Base-by-base conservation (phyloP, 2,329 filamentous ascomycete species). In the Cryphonectria naterciae region DNA sequence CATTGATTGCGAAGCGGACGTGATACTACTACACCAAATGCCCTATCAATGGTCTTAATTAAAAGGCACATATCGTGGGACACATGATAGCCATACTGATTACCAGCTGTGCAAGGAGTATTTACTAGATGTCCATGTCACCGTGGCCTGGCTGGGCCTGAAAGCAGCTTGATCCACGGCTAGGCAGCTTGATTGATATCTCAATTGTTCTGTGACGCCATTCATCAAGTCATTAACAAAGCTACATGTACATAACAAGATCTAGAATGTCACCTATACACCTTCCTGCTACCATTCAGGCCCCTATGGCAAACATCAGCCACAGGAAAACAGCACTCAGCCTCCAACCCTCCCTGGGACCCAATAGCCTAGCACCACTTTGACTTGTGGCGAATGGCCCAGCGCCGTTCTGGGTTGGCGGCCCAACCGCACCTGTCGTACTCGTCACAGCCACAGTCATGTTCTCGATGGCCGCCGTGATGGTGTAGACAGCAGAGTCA, bases 401-500 rank as follows among this genome's bases (percentile, higher is more conserved):
- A 32, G 43, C 63, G 3, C 43, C 43, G 15, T 35, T 65, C 19
- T 19, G 39, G 7, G 63, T 65, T 15, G 41, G 39, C 2, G 43
- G 52, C 2, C 22, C 61, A 64, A 28, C n/a, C 28, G 43, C 17
- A 19, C 63, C 43, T 10, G 41, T 52, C 4, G 39, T 28, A 35
- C 43, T 6, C 1, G 28, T 37, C 19, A 54, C 11, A 13, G 17
- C 64, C 22, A 35, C 1, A 7, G 35, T 8, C n/a, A 19, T 46
- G 0, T 28, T 17, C 37, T 56, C 46, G 4, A 32, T 10, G 37
- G 76, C 79, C 60, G 80, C 81, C 0, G 79, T 79, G 61, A 82
- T 80, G 1, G 79, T 81, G 67, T 78, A 82, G 8, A 78, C 73
- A 11, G 75, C 60, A 67, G 73, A 56, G 69, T 79, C 68, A 65